Evolutionary conservation across 2,329 filamentous ascomycete species (phyloP).

Genomic region (Aspergillus ochraceus): DNA sequence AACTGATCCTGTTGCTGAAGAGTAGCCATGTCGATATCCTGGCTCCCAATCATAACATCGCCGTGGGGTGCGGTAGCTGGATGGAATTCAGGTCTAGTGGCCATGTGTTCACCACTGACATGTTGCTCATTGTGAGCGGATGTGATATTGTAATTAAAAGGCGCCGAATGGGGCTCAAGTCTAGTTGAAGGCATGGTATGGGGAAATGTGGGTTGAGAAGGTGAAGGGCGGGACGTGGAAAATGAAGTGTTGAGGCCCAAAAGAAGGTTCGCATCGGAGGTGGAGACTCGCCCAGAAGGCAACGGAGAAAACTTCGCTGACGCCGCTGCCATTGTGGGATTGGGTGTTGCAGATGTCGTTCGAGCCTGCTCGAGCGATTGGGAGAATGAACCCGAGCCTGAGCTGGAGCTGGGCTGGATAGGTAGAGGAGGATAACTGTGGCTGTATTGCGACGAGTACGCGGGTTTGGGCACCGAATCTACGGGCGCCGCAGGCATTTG

Average conservation of each 20-base stretch:
- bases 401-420: slow-evolving; percentile 20
- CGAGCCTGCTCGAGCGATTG: slow-evolving; percentile 35
- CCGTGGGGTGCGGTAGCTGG: slow-evolving; percentile 19
- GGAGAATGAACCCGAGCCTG: slow-evolving; percentile 24
- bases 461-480: slow-evolving; percentile 24
- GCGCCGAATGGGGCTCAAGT: slow-evolving; percentile 20
- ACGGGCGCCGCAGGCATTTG: slow-evolving; percentile 53
- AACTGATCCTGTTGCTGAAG: slow-evolving; percentile 47
- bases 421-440: slow-evolving; percentile 28
- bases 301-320: slow-evolving; percentile 31
- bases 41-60: slow-evolving; percentile 70
- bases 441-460: slow-evolving; percentile 32
- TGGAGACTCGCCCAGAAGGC: slow-evolving; percentile 42
- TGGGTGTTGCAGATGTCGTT: slow-evolving; percentile 21
- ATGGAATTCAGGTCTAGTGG: slow-evolving; percentile 20
- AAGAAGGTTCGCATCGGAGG: slow-evolving; percentile 41
- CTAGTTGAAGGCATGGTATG: slow-evolving; percentile 19
- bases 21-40: slow-evolving; percentile 72
- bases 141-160: slow-evolving; percentile 25
- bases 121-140: slow-evolving; percentile 19
- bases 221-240: slow-evolving; percentile 17
- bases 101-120: slow-evolving; percentile 16
- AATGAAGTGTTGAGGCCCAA: slow-evolving; percentile 53
- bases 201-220: slow-evolving; percentile 27
- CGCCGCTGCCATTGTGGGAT: slow-evolving; percentile 21